A percentile compares a stretch with the other conserved stretches of the same genome.
These are phyloP conservation scores for Fusarium succisae DNA, from an alignment of 2,329 filamentous ascomycete species.

Conservation along the genomic window DNA sequence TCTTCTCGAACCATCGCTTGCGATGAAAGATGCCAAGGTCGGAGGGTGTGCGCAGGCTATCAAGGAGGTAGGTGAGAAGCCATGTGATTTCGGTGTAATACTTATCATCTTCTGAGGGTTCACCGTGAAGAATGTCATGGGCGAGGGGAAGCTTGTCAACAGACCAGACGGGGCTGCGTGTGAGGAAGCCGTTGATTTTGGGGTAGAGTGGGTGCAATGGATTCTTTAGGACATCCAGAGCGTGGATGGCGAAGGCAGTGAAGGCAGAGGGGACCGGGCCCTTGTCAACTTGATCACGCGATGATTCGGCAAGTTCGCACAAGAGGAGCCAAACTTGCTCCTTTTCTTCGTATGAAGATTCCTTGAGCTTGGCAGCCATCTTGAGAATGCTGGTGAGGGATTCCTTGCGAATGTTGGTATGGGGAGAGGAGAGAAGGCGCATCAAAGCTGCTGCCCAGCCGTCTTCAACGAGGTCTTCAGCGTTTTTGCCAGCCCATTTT, in stretches of 20 bases:
- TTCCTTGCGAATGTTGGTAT: conserved; percentile 81
- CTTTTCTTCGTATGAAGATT: conserved; percentile 77
- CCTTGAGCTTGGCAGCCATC: conserved; percentile 69
- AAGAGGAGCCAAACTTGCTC: conserved; percentile 82
- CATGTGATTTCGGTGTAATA: conserved; percentile 79
- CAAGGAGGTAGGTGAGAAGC: conserved; percentile 76
- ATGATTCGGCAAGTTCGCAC: conserved; percentile 82
- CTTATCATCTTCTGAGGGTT: conserved; percentile 76
- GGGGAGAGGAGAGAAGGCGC: conserved; percentile 77
- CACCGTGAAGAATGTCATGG: conserved; percentile 67
- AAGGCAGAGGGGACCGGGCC: conserved; percentile 76
- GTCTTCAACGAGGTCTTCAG: conserved; percentile 82
- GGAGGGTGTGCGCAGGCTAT: conserved; percentile 66
- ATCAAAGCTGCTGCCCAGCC: conserved; percentile 76
- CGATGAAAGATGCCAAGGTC: conserved; percentile 71
- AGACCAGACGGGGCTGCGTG: conserved; percentile 80
- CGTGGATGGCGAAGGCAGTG: conserved; percentile 77
- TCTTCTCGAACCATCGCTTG: conserved; percentile 76
- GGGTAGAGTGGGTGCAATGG: conserved; percentile 85
- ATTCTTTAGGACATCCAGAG: conserved; percentile 75
- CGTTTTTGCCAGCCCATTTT: conserved; percentile 79
- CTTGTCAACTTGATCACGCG: conserved; percentile 61
- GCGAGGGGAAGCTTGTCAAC: conserved; percentile 77
- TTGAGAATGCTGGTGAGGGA: conserved; percentile 76
- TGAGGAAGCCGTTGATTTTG: conserved; percentile 87